phyloP scores from a whole-genome alignment of 202 grass and related monocot genomes.

The Hordeum pubiflorum region DNA sequence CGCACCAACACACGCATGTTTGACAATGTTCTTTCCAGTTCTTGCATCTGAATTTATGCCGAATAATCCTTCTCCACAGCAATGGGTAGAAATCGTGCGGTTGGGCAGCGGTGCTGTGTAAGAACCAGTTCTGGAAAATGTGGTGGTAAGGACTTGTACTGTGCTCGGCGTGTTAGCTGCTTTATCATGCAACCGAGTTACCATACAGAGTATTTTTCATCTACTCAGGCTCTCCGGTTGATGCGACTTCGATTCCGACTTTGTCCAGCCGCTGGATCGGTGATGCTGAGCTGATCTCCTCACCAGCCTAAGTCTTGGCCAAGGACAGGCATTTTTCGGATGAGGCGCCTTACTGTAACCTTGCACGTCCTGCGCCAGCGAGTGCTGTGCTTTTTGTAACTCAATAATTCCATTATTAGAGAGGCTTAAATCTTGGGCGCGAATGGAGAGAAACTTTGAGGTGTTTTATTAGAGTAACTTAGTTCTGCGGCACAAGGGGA shows the following conservation, averaged over 20 bases:
- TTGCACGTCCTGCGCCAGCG: background rate
- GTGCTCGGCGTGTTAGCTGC: background rate
- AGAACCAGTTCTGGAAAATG: background rate
- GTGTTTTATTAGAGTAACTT: too few relatives aligned
- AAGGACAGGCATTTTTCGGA: conserved; percentile 7
- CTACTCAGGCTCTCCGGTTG: background rate
- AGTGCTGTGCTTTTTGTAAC: background rate
- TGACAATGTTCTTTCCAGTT: background rate
- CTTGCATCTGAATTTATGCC: background rate
- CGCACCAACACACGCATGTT: background rate
- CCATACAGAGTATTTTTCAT: background rate
- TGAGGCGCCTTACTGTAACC: background rate
- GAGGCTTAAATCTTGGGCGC: background rate
- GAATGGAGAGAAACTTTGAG: background rate
- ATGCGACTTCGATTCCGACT: background rate
- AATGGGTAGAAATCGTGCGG: conserved; percentile 20
- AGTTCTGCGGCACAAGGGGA: background rate
- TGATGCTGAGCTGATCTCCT: background rate
- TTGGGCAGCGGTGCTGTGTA: background rate
- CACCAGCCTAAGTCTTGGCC: background rate
- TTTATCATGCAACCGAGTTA: conserved; percentile 7
- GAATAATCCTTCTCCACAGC: background rate
- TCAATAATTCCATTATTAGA: background rate
- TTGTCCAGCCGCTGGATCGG: background rate
- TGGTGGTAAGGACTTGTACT: conserved; percentile 17